Percentiles rank a stretch among this genome's conserved stretches.
Conservation (phyloP, 805 yeast genomes). For the Ogataea saltuana region DNA sequence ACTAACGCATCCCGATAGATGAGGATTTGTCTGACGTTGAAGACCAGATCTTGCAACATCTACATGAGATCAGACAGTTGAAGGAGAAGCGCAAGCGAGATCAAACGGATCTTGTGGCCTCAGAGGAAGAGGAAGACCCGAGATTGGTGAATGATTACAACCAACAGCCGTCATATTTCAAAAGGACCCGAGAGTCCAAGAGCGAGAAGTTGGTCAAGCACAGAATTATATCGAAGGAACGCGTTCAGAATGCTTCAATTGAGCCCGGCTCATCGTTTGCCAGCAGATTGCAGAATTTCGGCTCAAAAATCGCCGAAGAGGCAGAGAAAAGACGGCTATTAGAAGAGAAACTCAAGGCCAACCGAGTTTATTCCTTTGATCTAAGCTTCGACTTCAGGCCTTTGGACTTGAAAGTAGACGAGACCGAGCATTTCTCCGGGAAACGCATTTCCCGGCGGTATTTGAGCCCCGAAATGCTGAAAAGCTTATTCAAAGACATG, state of each 20-base stretch:
- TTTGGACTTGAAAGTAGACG: conserved; percentile 34
- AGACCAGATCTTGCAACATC: conserved; percentile 23
- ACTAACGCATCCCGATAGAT: conserved; percentile 13
- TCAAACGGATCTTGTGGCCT: conserved; percentile 22
- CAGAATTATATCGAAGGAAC: conserved; percentile 6
- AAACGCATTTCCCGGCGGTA: conserved; percentile 48
- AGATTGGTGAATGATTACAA: conserved; percentile 16
- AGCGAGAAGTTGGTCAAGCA: conserved; percentile 15
- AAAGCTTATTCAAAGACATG: conserved; percentile 44
- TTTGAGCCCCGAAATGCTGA: conserved; percentile 39
- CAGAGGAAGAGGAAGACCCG: conserved; percentile 34
- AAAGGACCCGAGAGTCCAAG: conserved; percentile 4
- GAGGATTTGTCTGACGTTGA: conserved; percentile 30
- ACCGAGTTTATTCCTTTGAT: conserved; percentile 44
- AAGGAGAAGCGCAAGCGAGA: conserved; percentile 22
- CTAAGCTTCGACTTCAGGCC: conserved; percentile 30
- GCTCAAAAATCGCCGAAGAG: conserved; percentile 18
- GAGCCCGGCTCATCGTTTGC: conserved; percentile 11
- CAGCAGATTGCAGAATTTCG: conserved; percentile 12
- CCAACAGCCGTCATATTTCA: conserved; percentile 21
- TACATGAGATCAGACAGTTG: conserved; percentile 23
- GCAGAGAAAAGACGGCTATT: conserved; percentile 23
- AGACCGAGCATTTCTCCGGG: conserved; percentile 49
- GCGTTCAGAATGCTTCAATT: not conserved
- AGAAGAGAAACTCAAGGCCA: conserved; percentile 31